Evolutionary conservation across 345 rosid genomes (phyloP).

Genomic region (Aurinia saxatilis): DNA sequence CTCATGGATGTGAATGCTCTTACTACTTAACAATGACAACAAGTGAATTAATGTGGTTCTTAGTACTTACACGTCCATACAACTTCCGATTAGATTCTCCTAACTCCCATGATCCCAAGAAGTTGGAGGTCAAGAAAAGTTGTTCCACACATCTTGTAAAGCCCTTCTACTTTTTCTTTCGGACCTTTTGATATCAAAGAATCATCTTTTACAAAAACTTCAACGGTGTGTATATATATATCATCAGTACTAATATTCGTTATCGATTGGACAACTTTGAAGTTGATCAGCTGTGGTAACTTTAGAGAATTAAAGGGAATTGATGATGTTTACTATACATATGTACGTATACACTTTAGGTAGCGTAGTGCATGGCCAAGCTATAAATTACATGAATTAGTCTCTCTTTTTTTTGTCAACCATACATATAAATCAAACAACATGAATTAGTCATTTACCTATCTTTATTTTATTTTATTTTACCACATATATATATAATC

Average conservation of each 20-base stretch:
- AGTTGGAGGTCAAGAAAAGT: slow-evolving; percentile 25
- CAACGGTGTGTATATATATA: not conserved
- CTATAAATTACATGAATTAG: no score
- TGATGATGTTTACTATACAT: no score
- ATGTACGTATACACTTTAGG: no score
- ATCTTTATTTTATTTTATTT: no score
- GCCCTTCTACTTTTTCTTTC: slow-evolving; percentile 7
- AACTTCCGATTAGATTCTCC: slow-evolving; percentile 15
- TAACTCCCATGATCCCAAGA: slow-evolving; percentile 20
- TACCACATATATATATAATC: no score
- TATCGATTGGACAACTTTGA: not conserved
- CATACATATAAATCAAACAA: no score
- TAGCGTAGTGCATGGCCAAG: no score
- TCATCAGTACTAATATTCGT: not conserved
- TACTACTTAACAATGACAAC: slow-evolving; percentile 8
- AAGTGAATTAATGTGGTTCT: slow-evolving; percentile 18
- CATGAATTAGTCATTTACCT: no score
- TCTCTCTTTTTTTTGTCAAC: no score
- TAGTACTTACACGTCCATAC: slow-evolving; percentile 12
- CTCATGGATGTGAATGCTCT: no score
- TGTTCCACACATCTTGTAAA: slow-evolving; percentile 22
- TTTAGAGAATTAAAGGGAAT: not conserved
- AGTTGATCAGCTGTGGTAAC: not conserved
- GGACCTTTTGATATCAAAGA: slow-evolving; percentile 3
- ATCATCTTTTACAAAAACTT: not conserved